These are phyloP conservation scores for Populus hybrid DNA, from an alignment of 441 rosid species.

Conservation along the genomic window DNA sequence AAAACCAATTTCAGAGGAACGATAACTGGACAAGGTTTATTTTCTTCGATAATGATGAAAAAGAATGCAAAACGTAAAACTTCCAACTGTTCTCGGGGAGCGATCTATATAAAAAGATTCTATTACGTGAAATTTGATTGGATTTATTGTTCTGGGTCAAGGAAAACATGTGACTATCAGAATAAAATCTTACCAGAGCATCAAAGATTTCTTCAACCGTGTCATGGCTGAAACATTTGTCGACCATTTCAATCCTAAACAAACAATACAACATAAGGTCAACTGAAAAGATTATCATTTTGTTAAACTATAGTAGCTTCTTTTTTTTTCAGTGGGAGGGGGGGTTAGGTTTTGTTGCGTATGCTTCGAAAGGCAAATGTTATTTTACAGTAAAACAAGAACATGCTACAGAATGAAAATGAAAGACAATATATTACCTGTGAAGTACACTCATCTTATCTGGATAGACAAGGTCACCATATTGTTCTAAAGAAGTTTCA, in stretches of 20 bases:
- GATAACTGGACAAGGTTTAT: neutral
- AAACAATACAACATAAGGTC: slow-evolving; percentile 11
- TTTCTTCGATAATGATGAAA: neutral
- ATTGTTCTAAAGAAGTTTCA: slow-evolving; percentile 58
- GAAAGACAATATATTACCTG: slow-evolving; percentile 36
- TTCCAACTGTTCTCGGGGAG: neutral
- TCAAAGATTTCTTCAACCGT: slow-evolving; percentile 86
- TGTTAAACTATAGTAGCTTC: neutral
- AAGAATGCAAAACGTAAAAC: neutral
- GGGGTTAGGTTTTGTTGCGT: neutral
- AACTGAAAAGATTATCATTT: neutral
- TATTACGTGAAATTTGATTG: neutral
- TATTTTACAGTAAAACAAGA: no score
- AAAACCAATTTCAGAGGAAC: neutral
- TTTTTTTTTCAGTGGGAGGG: neutral
- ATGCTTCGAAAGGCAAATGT: slow-evolving; percentile 4
- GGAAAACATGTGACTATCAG: neutral
- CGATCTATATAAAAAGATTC: neutral
- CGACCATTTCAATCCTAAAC: slow-evolving; percentile 60
- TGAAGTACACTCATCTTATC: slow-evolving; percentile 62
- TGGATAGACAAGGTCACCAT: slow-evolving; percentile 56
- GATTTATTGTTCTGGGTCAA: neutral
- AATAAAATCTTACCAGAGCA: slow-evolving; percentile 56
- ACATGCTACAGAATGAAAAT: neutral
- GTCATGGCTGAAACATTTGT: slow-evolving; percentile 69